These are phyloP conservation scores for Neotropicomus parvogracilis DNA, from an alignment of 1,284 basidiomycete genomes.

Conservation along the genomic window DNA sequence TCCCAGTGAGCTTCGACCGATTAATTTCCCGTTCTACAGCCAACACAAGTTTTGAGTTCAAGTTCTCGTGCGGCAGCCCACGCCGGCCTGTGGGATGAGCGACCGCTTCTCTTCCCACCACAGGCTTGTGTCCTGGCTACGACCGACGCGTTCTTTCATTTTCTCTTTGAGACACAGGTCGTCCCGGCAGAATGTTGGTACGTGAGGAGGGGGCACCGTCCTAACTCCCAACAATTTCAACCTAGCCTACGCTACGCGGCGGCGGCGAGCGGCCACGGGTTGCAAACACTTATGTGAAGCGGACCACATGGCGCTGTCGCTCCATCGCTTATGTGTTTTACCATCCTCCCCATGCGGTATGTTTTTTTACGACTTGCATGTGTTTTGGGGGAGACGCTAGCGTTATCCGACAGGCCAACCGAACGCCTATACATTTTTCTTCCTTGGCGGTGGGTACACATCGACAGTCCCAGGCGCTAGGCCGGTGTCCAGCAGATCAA, in stretches of 20 bases:
- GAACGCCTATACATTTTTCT: neutral
- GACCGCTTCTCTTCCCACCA: neutral
- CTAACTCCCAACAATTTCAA: neutral
- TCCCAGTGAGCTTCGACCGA: slow-evolving; percentile 11
- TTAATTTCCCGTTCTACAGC: slow-evolving; percentile 13
- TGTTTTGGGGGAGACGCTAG: neutral
- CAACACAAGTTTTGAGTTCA: neutral
- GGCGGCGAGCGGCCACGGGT: no score
- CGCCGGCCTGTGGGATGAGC: slow-evolving; percentile 5
- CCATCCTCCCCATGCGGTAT: neutral
- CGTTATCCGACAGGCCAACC: neutral
- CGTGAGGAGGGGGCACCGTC: no score
- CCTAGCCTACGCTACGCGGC: neutral
- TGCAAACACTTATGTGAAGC: neutral
- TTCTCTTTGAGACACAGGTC: neutral
- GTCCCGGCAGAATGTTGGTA: neutral
- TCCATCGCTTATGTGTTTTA: neutral
- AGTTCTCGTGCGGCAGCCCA: slow-evolving; percentile 6
- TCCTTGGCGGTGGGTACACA: neutral
- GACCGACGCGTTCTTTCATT: neutral
- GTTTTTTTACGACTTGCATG: neutral
- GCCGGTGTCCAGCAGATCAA: no score
- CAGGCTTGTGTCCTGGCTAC: neutral
- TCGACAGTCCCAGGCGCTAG: no score
- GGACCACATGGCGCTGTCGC: neutral